phyloP scores from a whole-genome alignment of 2,329 filamentous ascomycete genomes.

The Scedosporium boydii region DNA sequence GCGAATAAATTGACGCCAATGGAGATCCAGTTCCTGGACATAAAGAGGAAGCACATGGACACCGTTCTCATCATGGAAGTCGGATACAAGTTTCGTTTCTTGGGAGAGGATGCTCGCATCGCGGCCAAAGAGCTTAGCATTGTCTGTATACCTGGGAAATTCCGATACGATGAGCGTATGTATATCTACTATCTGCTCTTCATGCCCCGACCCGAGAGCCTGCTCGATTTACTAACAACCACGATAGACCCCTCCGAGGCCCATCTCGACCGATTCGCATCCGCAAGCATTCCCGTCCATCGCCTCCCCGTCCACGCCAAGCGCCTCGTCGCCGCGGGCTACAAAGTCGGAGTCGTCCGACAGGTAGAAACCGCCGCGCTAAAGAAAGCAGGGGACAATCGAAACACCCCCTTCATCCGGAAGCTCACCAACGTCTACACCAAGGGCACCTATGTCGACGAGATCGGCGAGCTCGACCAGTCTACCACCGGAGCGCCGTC shows the following conservation, averaged over 20 bases:
- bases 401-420: slow-evolving; percentile 82
- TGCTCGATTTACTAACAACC: slow-evolving; percentile 12
- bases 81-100: slow-evolving; percentile 96
- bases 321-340: slow-evolving; percentile 78
- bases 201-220: background rate
- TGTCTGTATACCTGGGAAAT: slow-evolving; percentile 92
- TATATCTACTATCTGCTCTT: slow-evolving; percentile 8
- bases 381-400: slow-evolving; percentile 91
- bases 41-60: slow-evolving; percentile 85
- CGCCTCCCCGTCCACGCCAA: slow-evolving; percentile 90
- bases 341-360: slow-evolving; percentile 92
- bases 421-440: slow-evolving; percentile 96
- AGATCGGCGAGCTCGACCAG: slow-evolving; percentile 68
- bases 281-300: slow-evolving; percentile 90
- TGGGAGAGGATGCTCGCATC: slow-evolving; percentile 84
- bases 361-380: slow-evolving; percentile 92
- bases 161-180: slow-evolving; percentile 82
- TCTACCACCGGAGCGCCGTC: slow-evolving; percentile 40
- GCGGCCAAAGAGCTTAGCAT: slow-evolving; percentile 89
- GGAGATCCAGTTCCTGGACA: slow-evolving; percentile 86
- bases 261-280: slow-evolving; percentile 84
- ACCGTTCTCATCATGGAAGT: slow-evolving; percentile 89
- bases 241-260: slow-evolving; percentile 70
- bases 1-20: slow-evolving; percentile 81
- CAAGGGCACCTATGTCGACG: slow-evolving; percentile 95